These are phyloP conservation scores for Otatea glauca DNA, from an alignment of 176 grass and related monocot species.

Conservation along the genomic window DNA sequence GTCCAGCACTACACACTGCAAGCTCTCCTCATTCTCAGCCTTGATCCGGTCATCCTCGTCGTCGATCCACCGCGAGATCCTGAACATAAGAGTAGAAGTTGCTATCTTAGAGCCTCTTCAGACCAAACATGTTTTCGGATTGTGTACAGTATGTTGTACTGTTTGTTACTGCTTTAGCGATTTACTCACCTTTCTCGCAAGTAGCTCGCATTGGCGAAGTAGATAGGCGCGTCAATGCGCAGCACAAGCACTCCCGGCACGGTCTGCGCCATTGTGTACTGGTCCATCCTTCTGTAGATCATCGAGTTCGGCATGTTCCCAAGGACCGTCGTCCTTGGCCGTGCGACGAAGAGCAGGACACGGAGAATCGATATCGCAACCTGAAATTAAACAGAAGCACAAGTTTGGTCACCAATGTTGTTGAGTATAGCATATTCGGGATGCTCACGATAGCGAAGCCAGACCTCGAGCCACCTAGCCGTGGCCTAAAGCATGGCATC, in stretches of 20 bases:
- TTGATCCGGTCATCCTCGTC: slow-evolving; percentile 60
- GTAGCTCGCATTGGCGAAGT: slow-evolving; percentile 78
- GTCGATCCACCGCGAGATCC: slow-evolving; percentile 69
- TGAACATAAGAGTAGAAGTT: slow-evolving; percentile 24
- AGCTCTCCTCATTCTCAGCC: slow-evolving; percentile 22
- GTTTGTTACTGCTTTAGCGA: background rate
- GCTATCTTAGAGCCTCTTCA: background rate
- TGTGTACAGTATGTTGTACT: background rate
- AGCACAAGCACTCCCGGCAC: slow-evolving; percentile 62
- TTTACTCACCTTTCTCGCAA: slow-evolving; percentile 61
- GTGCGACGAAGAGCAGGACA: slow-evolving; percentile 55
- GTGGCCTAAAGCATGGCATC: no score
- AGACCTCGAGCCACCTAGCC: no score
- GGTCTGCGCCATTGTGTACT: slow-evolving; percentile 44
- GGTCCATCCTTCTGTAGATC: slow-evolving; percentile 62
- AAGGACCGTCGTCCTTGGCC: slow-evolving; percentile 62
- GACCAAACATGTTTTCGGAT: background rate
- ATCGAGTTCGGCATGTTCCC: slow-evolving; percentile 66
- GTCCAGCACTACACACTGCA: slow-evolving; percentile 69
- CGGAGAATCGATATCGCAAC: slow-evolving; percentile 60
- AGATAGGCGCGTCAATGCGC: slow-evolving; percentile 64
- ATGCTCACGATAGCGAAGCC: no score
- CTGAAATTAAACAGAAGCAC: slow-evolving; percentile 17
- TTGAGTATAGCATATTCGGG: background rate
- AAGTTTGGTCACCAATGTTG: background rate